Evolutionary conservation across 805 yeast genomes (phyloP), one percentile per base, ranked within the genome.

Genomic region (Danielozyma ontarioensis): DNA sequence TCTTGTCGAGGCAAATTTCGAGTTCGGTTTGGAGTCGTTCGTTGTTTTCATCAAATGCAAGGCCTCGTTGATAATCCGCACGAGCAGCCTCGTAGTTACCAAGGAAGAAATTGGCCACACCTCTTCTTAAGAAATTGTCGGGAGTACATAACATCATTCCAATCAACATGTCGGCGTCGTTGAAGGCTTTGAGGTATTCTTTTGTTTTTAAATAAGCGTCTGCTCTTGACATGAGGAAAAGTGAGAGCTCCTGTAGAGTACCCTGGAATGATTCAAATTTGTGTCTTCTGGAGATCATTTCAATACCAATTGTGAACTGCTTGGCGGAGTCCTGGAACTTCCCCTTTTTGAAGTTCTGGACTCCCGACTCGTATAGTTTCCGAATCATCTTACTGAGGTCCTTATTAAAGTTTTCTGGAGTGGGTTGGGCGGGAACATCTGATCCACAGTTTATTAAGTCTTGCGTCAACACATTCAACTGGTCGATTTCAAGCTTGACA

Each of bases 191-290:
- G 29, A 76, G 43, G 51, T 66, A 76, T 33, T 76, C 65, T 26
- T 73, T 68, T 33, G 67, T 59, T 53, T 78, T 66, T 50, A 82
- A 60, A 44, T 74, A 68, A 0, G 88, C 78, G 49, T 83, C 94
- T 17, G 85, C 73, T 41, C 89, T 68, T 32, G 83, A 78, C 68
- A 79, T 78, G 34, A 83, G 57, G 51, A 83, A 74, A 44, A 78
- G 70, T 27, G 76, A 69, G 31, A 81, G 56, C 52, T 83, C 93
- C 52, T 78, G 83, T 31, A 83, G 54, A 17, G 84, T 81, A 12
- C 81, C 70, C 40, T 77, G 87, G 54, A 83, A 83, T 4, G 82
- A 66, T 50, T 83, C 93, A 62, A 80, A 82, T 51, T 80, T 79
- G 27, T 80, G 73, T 56, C 93, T 70, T 45, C 81, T 78, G 29